Percentiles rank a stretch among this genome's conserved stretches.
Conservation (phyloP, 805 yeast species). For the Kazachstania psychrophila region DNA sequence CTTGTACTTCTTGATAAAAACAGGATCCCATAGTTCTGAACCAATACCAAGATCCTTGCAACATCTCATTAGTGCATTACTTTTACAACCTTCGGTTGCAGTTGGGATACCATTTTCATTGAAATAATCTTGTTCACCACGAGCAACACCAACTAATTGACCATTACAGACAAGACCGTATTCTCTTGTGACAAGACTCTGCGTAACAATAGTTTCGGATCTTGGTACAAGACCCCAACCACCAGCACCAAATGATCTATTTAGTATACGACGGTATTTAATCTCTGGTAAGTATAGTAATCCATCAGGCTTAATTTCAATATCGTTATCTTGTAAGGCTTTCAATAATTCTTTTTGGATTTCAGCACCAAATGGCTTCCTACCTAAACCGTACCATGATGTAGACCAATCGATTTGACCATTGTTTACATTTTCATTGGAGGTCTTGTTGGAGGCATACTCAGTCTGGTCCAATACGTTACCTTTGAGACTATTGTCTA, state of each 20-base stretch:
- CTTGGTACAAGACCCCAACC: constrained; percentile 98
- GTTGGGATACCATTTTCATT: constrained; percentile 82
- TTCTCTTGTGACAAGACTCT: constrained; percentile 73
- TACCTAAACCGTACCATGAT: constrained; percentile 80
- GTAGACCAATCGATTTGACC: constrained; percentile 61
- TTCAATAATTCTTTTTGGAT: constrained; percentile 53
- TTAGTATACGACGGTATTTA: constrained; percentile 82
- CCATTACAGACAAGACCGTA: constrained; percentile 85
- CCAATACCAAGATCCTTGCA: constrained; percentile 97
- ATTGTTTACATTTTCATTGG: neutral
- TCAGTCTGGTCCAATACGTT: neutral
- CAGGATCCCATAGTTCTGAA: constrained; percentile 95
- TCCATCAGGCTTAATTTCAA: constrained; percentile 95
- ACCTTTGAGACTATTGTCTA: neutral
- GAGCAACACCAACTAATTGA: constrained; percentile 77
- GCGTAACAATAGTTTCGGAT: constrained; percentile 70
- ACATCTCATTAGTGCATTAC: constrained; percentile 94
- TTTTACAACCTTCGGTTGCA: constrained; percentile 94
- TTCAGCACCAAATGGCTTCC: constrained; percentile 58
- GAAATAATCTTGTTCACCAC: constrained; percentile 94
- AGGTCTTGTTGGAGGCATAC: neutral
- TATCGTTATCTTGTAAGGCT: constrained; percentile 57
- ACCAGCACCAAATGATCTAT: constrained; percentile 93
- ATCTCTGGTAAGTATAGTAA: constrained; percentile 87
- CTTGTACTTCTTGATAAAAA: constrained; percentile 66